Base-by-base conservation (phyloP, 106 monocot genomes). In the Dioscorea alata region DNA sequence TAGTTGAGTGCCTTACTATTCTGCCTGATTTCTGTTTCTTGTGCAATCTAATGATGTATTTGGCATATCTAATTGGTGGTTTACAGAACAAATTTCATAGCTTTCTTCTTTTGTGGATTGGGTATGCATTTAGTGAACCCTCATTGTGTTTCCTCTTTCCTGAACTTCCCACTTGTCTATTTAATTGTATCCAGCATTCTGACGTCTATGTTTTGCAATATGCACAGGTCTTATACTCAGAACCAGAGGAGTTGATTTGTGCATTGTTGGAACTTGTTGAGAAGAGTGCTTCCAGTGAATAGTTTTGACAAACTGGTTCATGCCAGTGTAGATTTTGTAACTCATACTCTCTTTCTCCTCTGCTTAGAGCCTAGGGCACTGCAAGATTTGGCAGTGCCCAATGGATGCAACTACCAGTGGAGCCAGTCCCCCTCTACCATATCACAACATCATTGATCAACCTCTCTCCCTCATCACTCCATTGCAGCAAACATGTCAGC, bases 381-480 rank as follows among this genome's bases (percentile, higher is more conserved):
- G 67, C 69, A 58, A 78, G 21, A 50, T 25, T 14, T 8, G 35
- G 74, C 72, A 73, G 79, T 82, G 82, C 78, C 78, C 65, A 81
- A 99, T 99, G 99, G 99, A 99, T 69, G 83, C 87, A 51, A 80
- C 84, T 65, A 68, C 99, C 1, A 85, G 90, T 28, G 93, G 87
- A 75, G 75, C 84, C 23, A 74, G 83, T 52, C 82, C 88, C 63
- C 82, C 88, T n/a, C 50, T 93, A 13, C 93, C 81, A 60, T 88
- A 78, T 66, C 84, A 80, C 78, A 88, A 75, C 79, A 79, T 93
- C 52, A 75, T 90, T 48, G 93, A 90, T 33, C 90, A 85, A 19
- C 57, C 92, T 13, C 86, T 99, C 33, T 74, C 93, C 33, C 84
- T 93, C 13, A 81, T 82, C 17, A 65, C 87, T 33, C 85, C 90